phyloP scores from a whole-genome alignment of 2,329 filamentous ascomycete species.

The Fusarium dimerum region DNA sequence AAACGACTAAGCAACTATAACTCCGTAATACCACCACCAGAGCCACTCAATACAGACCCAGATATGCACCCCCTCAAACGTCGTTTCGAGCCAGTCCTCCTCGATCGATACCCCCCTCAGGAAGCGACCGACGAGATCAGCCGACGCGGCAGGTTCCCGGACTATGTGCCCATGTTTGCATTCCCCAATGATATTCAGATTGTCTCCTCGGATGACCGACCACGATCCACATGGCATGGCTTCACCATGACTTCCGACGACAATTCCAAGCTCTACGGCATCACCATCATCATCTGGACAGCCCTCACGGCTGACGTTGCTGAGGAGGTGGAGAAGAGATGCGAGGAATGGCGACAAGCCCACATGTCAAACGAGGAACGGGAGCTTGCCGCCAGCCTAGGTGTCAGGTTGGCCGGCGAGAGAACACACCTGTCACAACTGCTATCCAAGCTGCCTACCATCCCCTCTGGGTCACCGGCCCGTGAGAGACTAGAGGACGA shows the following conservation, averaged over 20 bases:
- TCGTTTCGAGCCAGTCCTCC: slow-evolving; percentile 91
- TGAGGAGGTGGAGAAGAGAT: slow-evolving; percentile 79
- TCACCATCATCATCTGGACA: slow-evolving; percentile 91
- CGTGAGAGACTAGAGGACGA: slow-evolving; percentile 88
- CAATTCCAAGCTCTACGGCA: slow-evolving; percentile 87
- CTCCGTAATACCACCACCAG: slow-evolving; percentile 91
- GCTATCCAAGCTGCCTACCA: slow-evolving; percentile 77
- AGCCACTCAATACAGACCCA: slow-evolving; percentile 84
- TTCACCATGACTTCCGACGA: slow-evolving; percentile 97
- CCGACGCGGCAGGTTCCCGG: slow-evolving; percentile 83
- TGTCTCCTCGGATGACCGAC: slow-evolving; percentile 90
- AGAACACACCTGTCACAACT: slow-evolving; percentile 87
- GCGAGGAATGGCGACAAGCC: slow-evolving; percentile 79
- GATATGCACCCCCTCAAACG: slow-evolving; percentile 95
- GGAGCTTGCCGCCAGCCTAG: slow-evolving; percentile 88
- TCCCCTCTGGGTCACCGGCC: slow-evolving; percentile 76
- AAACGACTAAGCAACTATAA: slow-evolving; percentile 96
- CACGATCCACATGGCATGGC: slow-evolving; percentile 96
- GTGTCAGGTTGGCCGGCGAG: slow-evolving; percentile 83
- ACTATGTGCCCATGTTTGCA: slow-evolving; percentile 99
- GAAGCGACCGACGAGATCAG: slow-evolving; percentile 77
- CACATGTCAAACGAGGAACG: slow-evolving; percentile 91
- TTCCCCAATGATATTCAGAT: slow-evolving; percentile 98
- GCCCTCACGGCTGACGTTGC: slow-evolving; percentile 80
- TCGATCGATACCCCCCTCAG: slow-evolving; percentile 90